These are phyloP conservation scores for Neurospora tetraspora DNA, from an alignment of 495 filamentous ascomycete species.

Conservation along the genomic window DNA sequence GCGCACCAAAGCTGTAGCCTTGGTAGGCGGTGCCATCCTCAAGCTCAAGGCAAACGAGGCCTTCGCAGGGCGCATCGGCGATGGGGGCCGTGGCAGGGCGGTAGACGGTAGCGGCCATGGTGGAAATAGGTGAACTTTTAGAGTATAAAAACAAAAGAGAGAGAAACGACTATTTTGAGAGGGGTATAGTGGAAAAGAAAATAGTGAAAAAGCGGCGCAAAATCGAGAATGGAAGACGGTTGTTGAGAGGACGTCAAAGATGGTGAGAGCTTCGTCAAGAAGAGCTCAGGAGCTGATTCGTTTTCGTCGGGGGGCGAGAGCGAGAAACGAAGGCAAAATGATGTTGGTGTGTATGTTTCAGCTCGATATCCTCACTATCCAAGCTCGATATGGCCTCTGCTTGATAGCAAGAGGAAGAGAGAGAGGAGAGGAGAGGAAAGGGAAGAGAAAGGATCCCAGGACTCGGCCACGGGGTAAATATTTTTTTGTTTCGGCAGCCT, in stretches of 20 bases:
- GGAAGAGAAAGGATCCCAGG: neutral
- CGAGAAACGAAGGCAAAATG: neutral
- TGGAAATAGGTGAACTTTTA: conserved; percentile 5
- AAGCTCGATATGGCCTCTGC: neutral
- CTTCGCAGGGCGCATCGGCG: conserved; percentile 37
- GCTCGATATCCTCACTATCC: neutral
- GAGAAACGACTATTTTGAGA: neutral
- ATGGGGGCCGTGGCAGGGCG: conserved; percentile 47
- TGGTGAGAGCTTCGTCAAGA: conserved; percentile 5
- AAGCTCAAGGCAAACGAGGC: conserved; percentile 72
- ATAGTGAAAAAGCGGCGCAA: neutral
- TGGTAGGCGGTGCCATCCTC: conserved; percentile 82
- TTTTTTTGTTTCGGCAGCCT: neutral
- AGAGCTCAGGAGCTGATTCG: conserved; percentile 1
- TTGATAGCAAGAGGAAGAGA: neutral
- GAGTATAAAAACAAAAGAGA: neutral
- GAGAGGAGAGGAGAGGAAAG: neutral
- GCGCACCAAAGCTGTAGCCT: conserved; percentile 88
- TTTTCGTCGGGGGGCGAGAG: neutral
- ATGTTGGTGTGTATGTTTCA: neutral
- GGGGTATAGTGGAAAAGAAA: neutral
- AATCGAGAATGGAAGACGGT: conserved; percentile 1
- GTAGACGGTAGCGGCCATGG: conserved; percentile 35
- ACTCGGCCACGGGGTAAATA: neutral
- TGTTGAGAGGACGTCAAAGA: neutral